Evolutionary conservation across 352 stramenopile genomes (phyloP).

Genomic region (Globisporangium lucens): DNA sequence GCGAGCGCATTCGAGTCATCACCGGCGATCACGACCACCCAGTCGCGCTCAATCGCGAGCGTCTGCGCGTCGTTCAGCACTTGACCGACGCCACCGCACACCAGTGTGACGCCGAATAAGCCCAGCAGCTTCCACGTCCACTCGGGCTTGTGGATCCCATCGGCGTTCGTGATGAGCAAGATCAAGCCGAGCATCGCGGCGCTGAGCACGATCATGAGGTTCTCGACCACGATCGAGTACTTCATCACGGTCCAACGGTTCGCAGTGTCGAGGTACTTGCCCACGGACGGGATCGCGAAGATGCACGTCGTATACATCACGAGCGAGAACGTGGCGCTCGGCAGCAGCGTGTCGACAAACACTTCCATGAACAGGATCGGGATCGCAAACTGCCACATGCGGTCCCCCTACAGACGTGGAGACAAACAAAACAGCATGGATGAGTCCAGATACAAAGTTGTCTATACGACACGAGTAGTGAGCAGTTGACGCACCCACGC

Average conservation of each 20-base stretch:
- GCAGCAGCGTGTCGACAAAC: conserved; percentile 77
- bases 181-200: conserved; percentile 58
- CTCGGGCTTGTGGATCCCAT: conserved; percentile 46
- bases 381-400: conserved; percentile 80
- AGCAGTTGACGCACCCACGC: conserved; percentile 48
- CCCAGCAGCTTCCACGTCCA: conserved; percentile 47
- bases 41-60: conserved; percentile 80
- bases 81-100: conserved; percentile 69
- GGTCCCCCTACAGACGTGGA: conserved; percentile 43
- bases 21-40: conserved; percentile 79
- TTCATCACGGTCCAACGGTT: conserved; percentile 73
- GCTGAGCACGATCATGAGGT: conserved; percentile 72
- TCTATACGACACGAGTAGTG: neutral
- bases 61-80: conserved; percentile 77
- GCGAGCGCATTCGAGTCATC: conserved; percentile 45
- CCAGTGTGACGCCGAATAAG: conserved; percentile 48
- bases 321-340: conserved; percentile 69
- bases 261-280: conserved; percentile 54
- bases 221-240: conserved; percentile 71
- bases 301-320: conserved; percentile 77
- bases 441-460: neutral
- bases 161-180: conserved; percentile 57
- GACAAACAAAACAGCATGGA: neutral
- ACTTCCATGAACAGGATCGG: conserved; percentile 86
- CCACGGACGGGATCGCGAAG: conserved; percentile 63